Evolutionary conservation across 768 basidiomycete genomes (phyloP).

Genomic region (Hydnum rufescens): DNA sequence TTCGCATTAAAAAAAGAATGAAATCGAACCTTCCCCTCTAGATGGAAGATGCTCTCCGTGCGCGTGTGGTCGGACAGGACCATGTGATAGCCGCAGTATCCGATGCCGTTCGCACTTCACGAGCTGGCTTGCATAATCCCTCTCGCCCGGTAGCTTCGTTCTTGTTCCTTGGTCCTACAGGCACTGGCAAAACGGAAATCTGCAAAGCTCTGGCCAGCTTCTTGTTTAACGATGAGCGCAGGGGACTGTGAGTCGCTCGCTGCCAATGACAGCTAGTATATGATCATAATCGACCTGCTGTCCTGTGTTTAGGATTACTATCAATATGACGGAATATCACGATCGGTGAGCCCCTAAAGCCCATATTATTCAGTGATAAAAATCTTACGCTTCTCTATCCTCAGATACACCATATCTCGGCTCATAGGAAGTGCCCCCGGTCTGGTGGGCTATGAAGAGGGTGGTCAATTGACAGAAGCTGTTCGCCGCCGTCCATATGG

Average conservation of each 20-base stretch:
- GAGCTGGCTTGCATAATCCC: constrained; percentile 76
- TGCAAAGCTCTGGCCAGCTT: constrained; percentile 78
- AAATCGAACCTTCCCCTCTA: constrained; percentile 18
- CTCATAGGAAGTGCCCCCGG: constrained; percentile 52
- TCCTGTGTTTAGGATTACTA: constrained; percentile 39
- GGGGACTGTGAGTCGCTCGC: constrained; percentile 45
- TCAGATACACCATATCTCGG: constrained; percentile 81
- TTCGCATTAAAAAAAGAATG: too few relatives aligned
- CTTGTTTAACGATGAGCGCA: constrained; percentile 74
- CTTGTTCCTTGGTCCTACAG: constrained; percentile 76
- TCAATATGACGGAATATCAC: constrained; percentile 77
- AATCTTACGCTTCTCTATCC: constrained; percentile 80
- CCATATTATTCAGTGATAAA: constrained; percentile 43
- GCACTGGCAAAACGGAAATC: constrained; percentile 82
- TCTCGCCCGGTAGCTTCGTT: constrained; percentile 84
- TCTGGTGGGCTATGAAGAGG: constrained; percentile 60
- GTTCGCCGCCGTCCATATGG: constrained; percentile 41
- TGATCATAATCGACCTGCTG: background rate
- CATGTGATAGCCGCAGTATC: constrained; percentile 71
- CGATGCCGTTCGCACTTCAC: constrained; percentile 81
- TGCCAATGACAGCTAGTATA: background rate
- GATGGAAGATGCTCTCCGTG: constrained; percentile 70
- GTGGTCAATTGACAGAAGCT: constrained; percentile 48
- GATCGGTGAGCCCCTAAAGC: constrained; percentile 10
- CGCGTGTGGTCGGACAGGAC: constrained; percentile 78